These are phyloP conservation scores for Aspergillus nidulans DNA, from an alignment of 495 filamentous ascomycete species.

Conservation along the genomic window DNA sequence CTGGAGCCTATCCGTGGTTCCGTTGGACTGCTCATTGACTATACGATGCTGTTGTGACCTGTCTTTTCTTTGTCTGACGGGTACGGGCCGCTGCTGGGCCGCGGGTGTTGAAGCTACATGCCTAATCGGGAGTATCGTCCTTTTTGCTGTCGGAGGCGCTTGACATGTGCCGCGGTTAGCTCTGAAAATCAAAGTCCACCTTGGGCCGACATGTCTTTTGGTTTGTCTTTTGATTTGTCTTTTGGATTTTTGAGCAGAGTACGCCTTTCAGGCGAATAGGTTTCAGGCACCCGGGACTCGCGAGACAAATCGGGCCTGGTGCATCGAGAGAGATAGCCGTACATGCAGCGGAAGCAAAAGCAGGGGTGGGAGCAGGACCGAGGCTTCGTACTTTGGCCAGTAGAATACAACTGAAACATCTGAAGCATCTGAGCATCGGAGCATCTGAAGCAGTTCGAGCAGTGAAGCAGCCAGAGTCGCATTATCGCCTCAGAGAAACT, in stretches of 20 bases:
- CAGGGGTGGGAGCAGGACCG: slow-evolving; percentile 4
- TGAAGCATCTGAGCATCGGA: too few species aligned
- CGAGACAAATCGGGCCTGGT: neutral
- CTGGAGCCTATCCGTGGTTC: neutral
- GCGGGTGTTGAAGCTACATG: neutral
- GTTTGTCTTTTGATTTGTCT: neutral
- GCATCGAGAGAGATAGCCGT: slow-evolving; percentile 11
- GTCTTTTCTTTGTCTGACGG: neutral
- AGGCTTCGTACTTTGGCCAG: neutral
- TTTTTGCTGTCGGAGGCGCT: neutral
- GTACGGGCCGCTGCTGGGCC: neutral
- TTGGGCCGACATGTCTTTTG: neutral
- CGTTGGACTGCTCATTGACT: too few species aligned
- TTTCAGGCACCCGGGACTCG: neutral
- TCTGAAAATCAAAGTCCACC: neutral
- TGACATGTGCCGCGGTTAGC: neutral
- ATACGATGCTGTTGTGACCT: neutral
- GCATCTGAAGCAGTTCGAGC: neutral
- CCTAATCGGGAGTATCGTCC: neutral
- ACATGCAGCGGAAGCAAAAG: slow-evolving; percentile 13
- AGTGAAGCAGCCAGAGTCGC: neutral
- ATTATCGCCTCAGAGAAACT: neutral
- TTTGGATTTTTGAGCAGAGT: too few species aligned
- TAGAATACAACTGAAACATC: neutral
- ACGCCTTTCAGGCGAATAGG: neutral